These are phyloP conservation scores for Bretziella fagacearum DNA, from an alignment of 2,329 filamentous ascomycete species.

Conservation along the genomic window DNA sequence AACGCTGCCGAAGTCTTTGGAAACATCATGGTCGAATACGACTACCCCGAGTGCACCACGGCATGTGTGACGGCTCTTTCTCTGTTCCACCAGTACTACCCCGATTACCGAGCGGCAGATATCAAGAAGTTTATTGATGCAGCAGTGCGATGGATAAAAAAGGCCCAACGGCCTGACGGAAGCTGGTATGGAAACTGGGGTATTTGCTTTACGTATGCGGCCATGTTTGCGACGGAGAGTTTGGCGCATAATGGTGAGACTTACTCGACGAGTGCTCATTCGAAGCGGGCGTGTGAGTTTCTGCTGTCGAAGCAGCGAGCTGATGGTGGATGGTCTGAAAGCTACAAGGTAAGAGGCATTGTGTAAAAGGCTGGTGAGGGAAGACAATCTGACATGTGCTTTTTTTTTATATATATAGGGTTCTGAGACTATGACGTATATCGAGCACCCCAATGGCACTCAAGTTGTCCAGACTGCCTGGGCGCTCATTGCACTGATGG, in stretches of 20 bases:
- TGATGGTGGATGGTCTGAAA: conserved; percentile 95
- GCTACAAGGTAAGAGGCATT: conserved; percentile 45
- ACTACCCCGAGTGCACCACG: conserved; percentile 95
- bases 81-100: conserved; percentile 66
- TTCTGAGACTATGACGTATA: conserved; percentile 60
- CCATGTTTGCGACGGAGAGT: conserved; percentile 88
- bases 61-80: conserved; percentile 78
- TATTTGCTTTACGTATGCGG: conserved; percentile 94
- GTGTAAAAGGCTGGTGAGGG: too few species aligned
- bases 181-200: conserved; percentile 97
- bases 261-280: conserved; percentile 53
- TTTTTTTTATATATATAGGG: conserved; percentile 28
- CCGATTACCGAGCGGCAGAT: conserved; percentile 59
- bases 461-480: conserved; percentile 93
- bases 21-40: conserved; percentile 95
- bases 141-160: conserved; percentile 70
- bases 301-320: conserved; percentile 66
- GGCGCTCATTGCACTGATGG: conserved; percentile 67
- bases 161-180: conserved; percentile 62
- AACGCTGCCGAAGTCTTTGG: conserved; percentile 96
- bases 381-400: too few species aligned
- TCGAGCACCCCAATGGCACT: conserved; percentile 55
- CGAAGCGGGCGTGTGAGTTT: conserved; percentile 68
- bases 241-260: conserved; percentile 67
- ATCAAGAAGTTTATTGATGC: conserved; percentile 55